Percentiles rank a stretch among this genome's conserved stretches.
Conservation (phyloP, 2,329 filamentous ascomycete genomes). For the Monosporascus sp. region DNA sequence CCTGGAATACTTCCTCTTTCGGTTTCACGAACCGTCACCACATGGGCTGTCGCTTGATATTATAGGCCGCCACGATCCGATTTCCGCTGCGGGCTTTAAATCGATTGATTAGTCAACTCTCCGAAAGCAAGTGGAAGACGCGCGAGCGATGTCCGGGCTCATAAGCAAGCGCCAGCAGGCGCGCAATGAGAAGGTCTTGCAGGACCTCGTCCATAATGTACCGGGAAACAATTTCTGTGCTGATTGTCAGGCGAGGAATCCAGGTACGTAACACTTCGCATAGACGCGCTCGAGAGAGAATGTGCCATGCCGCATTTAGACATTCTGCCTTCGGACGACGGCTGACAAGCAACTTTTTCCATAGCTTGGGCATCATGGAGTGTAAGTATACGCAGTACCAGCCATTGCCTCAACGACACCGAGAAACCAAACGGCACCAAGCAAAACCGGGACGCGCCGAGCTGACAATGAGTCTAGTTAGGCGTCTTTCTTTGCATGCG, state of each 20-base stretch:
- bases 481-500: constrained; percentile 97
- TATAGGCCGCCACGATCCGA: not conserved
- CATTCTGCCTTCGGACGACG: too few relatives aligned
- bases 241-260: constrained; percentile 86
- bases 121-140: constrained; percentile 1
- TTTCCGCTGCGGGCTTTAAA: not conserved
- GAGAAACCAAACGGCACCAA: not conserved
- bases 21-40: not conserved
- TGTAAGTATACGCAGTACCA: constrained; percentile 48
- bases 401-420: constrained; percentile 3
- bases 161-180: constrained; percentile 96
- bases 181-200: constrained; percentile 88
- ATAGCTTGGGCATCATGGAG: constrained; percentile 95
- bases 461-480: constrained; percentile 49
- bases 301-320: not conserved
- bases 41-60: not conserved
- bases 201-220: constrained; percentile 78
- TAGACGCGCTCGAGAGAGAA: not conserved
- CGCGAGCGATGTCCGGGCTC: constrained; percentile 57
- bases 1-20: not conserved
- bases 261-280: constrained; percentile 57
- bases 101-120: not conserved
- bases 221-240: constrained; percentile 91
- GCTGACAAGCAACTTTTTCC: constrained; percentile 8
- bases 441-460: not conserved